Evolutionary conservation across 1,284 basidiomycete species (phyloP).

Genomic region (Papiliotrema nemorosa): DNA sequence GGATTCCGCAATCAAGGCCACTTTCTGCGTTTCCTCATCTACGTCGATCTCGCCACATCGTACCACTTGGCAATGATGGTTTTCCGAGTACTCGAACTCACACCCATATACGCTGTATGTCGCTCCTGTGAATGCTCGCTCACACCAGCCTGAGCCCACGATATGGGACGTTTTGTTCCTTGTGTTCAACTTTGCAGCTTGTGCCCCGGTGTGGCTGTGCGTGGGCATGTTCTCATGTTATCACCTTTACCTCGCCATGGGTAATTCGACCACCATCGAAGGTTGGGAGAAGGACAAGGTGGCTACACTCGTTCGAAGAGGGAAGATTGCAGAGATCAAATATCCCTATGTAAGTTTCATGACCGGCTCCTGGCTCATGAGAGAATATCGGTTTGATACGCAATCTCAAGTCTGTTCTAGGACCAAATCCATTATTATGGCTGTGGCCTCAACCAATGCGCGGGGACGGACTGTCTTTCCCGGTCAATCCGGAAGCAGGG

Average conservation of each 20-base stretch:
- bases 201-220: constrained; percentile 75
- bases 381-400: constrained; percentile 70
- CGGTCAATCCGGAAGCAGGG: constrained; percentile 68
- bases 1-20: constrained; percentile 85
- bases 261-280: constrained; percentile 94
- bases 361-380: neutral
- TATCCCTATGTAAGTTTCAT: constrained; percentile 77
- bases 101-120: constrained; percentile 27
- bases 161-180: constrained; percentile 73
- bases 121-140: neutral
- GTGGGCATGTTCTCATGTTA: constrained; percentile 89
- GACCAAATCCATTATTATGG: constrained; percentile 71
- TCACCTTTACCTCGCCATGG: constrained; percentile 74
- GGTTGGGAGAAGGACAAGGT: constrained; percentile 97
- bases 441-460: constrained; percentile 61
- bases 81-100: constrained; percentile 58
- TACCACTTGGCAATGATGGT: constrained; percentile 80
- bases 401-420: constrained; percentile 76
- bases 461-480: constrained; percentile 74
- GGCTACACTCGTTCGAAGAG: constrained; percentile 75
- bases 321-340: constrained; percentile 80
- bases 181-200: constrained; percentile 80
- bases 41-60: constrained; percentile 68
- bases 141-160: constrained; percentile 63
- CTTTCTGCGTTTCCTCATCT: constrained; percentile 89